A percentile compares a stretch with the other conserved stretches of the same genome.
Evolutionary conservation across 345 rosid species (phyloP).

Genomic region (Pistacia atlantica): DNA sequence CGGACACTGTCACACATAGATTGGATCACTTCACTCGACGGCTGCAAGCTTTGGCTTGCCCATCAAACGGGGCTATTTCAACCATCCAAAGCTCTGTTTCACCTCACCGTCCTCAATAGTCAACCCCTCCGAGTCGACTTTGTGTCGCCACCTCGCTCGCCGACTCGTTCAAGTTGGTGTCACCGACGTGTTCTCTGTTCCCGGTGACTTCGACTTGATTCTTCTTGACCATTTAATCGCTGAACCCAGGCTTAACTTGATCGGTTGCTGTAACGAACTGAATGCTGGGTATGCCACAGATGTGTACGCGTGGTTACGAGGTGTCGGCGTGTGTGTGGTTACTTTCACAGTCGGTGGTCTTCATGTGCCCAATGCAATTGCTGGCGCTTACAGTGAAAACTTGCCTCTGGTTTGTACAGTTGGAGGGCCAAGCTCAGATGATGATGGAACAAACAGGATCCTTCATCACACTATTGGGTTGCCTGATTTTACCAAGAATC

Average conservation of each 20-base stretch:
- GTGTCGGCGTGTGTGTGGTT: conserved; percentile 78
- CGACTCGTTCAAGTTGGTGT: conserved; percentile 61
- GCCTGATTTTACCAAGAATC: conserved; percentile 76
- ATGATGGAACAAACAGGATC: conserved; percentile 76
- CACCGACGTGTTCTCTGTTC: conserved; percentile 65
- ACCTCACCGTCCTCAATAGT: conserved; percentile 18
- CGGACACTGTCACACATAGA: too few species aligned
- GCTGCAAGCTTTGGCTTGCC: conserved; percentile 38
- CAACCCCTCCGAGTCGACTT: conserved; percentile 45
- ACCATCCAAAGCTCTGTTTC: conserved; percentile 35
- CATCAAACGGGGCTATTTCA: conserved; percentile 40
- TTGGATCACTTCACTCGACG: conserved; percentile 19
- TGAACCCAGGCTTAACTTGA: conserved; percentile 48
- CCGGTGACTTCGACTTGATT: conserved; percentile 78
- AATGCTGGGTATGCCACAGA: conserved; percentile 88
- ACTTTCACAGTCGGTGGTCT: conserved; percentile 82
- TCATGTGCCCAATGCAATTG: conserved; percentile 72
- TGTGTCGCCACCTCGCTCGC: conserved; percentile 67
- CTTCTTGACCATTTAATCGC: conserved; percentile 77
- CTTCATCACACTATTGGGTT: conserved; percentile 80
- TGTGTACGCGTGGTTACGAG: conserved; percentile 68
- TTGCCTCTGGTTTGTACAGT: conserved; percentile 76
- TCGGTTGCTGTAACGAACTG: conserved; percentile 88
- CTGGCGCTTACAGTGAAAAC: conserved; percentile 84
- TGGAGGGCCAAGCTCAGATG: conserved; percentile 87